Base-by-base conservation (phyloP, 306 rosid species). In the Medicago ruthenica region DNA sequence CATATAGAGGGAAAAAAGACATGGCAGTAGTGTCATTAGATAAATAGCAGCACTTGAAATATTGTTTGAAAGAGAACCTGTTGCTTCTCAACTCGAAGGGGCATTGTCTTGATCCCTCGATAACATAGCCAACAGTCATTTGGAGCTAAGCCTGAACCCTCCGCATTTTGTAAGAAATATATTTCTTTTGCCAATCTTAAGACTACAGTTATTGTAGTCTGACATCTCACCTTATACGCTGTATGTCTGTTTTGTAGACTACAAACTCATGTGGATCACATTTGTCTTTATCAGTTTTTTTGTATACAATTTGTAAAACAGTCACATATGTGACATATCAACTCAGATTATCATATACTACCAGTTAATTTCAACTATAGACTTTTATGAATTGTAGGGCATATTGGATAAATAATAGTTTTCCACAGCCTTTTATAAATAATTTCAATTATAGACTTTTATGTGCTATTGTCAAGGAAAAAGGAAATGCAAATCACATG, bases 171-270 rank as follows among this genome's bases (percentile, higher is more conserved):
- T n/a, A n/a, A n/a, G n/a, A n/a, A n/a, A n/a, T n/a, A n/a, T n/a
- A n/a, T n/a, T n/a, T n/a, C n/a, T n/a, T n/a, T n/a, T n/a, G n/a
- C n/a, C n/a, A n/a, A n/a, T n/a, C n/a, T n/a, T 55, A 55, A 82
- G 80, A 70, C 95, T 92, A 74, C 96, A 94, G 80, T 92, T 93
- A 83, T 88, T 87, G n/a, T n/a, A n/a, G n/a, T n/a, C n/a, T n/a
- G 83, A 72, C 83, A 79, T 72, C 78, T 74, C 71, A 80, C 70
- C 71, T 20, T 66, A 44, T 62, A 70, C 37, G 58, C 34, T 51
- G 42, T 27, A 58, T 42, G 65, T 67, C 48, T 34, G 16, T 16
- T 62, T 59, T 42, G 44, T 63, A 57, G 14, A 64, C 24, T 36
- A 64, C 70, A 64, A 8, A 64, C 24, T 64, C 70, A 36, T 37